Percentiles rank a stretch among this genome's conserved stretches.
phyloP scores from a whole-genome alignment of 2,329 filamentous ascomycete species.

The Triangularia verruculosa region DNA sequence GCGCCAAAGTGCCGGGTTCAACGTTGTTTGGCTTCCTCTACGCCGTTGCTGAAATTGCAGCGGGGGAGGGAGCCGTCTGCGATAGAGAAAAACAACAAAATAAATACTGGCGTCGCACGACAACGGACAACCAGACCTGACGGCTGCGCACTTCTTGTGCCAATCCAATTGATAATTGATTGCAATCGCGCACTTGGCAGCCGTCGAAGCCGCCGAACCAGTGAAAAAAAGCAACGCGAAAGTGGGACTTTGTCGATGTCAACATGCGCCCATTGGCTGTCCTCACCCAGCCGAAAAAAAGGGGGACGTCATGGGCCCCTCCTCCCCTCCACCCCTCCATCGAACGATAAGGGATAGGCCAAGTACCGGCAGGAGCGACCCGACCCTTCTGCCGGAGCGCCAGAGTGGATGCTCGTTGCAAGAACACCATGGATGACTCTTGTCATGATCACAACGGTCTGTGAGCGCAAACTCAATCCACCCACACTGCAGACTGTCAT shows the following conservation, averaged over 20 bases:
- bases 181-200: not conserved
- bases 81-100: not conserved
- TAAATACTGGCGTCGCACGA: not conserved
- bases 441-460: not conserved
- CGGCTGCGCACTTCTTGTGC: not conserved
- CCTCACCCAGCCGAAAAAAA: slow-evolving; percentile 9
- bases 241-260: slow-evolving; percentile 21
- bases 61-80: not conserved
- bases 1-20: not conserved
- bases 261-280: slow-evolving; percentile 20
- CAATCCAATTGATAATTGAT: slow-evolving; percentile 2
- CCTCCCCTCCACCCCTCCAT: not conserved
- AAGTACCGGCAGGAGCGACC: not conserved
- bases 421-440: too few relatives aligned
- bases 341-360: not conserved
- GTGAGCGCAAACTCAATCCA: not conserved
- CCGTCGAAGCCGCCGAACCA: not conserved
- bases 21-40: not conserved
- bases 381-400: too few relatives aligned
- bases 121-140: not conserved
- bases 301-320: not conserved
- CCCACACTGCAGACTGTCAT: too few relatives aligned
- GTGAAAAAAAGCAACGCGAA: slow-evolving; percentile 15
- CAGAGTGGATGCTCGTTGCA: too few relatives aligned
- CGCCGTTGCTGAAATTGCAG: not conserved